These are phyloP conservation scores for Leersia perrieri DNA, from an alignment of 176 grass and related monocot species.

Conservation along the genomic window DNA sequence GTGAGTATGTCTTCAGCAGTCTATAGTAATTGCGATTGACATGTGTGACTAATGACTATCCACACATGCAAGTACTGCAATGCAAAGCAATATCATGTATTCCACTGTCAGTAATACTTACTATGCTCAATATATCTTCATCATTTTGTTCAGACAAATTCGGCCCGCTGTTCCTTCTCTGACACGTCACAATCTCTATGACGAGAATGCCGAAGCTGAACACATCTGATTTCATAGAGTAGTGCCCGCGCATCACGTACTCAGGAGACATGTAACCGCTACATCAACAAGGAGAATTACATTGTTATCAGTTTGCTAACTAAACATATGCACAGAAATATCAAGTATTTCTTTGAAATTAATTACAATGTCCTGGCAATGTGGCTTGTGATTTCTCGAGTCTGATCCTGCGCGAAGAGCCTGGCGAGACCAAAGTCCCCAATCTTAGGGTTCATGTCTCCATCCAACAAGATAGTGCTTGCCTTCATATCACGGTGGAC, in stretches of 20 bases:
- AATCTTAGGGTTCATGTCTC: constrained; percentile 41
- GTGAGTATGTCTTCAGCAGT: not conserved
- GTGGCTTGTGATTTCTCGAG: constrained; percentile 22
- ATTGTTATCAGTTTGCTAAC: not conserved
- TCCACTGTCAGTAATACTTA: not conserved
- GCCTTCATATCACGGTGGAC: constrained; percentile 40
- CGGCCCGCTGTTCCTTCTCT: not conserved
- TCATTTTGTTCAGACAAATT: constrained; percentile 14
- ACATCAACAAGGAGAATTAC: not conserved
- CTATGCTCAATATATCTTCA: not conserved
- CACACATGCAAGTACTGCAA: not conserved
- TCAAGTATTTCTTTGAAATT: not conserved
- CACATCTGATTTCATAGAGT: constrained; percentile 58
- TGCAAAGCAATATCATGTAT: not conserved
- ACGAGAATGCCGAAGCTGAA: constrained; percentile 57
- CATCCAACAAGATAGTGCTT: constrained; percentile 33
- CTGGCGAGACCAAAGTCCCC: constrained; percentile 42
- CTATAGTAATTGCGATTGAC: not conserved
- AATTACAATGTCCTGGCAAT: constrained; percentile 40
- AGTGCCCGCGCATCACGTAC: constrained; percentile 52
- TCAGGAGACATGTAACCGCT: constrained; percentile 48
- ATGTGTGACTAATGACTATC: too few species aligned
- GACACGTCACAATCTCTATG: constrained; percentile 57
- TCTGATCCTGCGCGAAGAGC: constrained; percentile 38
- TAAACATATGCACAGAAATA: not conserved